Base-by-base conservation (phyloP, 2,329 filamentous ascomycete genomes). In the Sporothrix sp. region DNA sequence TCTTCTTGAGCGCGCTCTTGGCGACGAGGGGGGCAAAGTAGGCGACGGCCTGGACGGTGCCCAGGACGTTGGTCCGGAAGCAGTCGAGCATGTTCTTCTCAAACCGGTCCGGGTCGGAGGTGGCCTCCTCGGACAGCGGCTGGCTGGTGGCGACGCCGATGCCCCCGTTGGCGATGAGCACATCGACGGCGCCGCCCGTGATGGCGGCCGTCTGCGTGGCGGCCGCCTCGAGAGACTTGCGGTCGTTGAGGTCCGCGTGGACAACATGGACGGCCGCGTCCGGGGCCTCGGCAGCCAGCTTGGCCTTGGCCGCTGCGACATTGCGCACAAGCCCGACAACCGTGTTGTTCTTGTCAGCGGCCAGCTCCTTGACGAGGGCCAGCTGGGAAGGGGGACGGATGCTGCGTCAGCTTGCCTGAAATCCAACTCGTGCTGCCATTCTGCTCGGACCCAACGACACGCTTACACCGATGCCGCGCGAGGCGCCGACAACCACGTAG, bases 11-110 rank as follows among this genome's bases (percentile, higher is more conserved):
- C 1, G 61, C 58, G 4, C 78, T 71, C 40, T 74, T 71, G 1
- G 67, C 62, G 28, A 83, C 62, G 0, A 80, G 66, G 0, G 79
- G 76, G 1, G 76, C 40, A 58, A 77, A 79, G 1, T 71, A 56
- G 56, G 75, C 74, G 60, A 75, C 71, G 0, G 78, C 66, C 54
- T 79, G 68, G 50, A 81, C 63, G 45, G 74, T 70, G 37, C 68
- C 75, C 8, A 77, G 36, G 7, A 75, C 71, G 52, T 82, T 82
- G 55, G 66, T 64, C 2, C 71, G 60, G 55, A 74, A 70, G 2
- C 54, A 38, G 6, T 61, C 30, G 2, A 56, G 23, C 4, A 71
- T 51, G 1, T 65, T 62, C 7, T 65, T 52, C 2, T 68, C 64
- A n/a, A 74, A 56, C 4, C 56, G 57, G 5, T 66, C 60, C 2